Evolutionary conservation across 2,329 filamentous ascomycete species (phyloP).

Genomic region (Xylaria digitata): DNA sequence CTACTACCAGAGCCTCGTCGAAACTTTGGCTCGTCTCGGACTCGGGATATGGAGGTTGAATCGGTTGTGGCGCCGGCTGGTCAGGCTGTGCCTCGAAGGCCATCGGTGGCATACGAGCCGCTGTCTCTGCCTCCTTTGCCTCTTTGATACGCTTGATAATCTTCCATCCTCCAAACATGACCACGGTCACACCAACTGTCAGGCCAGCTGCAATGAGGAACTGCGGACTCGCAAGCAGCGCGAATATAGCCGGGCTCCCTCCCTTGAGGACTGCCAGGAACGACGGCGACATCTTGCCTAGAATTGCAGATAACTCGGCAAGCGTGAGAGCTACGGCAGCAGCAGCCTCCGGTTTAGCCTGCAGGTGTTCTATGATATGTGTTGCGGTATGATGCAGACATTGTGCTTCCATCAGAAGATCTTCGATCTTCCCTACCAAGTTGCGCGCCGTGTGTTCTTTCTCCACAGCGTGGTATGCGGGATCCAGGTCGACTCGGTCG

Average conservation of each 20-base stretch:
- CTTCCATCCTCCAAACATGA: conserved; percentile 96
- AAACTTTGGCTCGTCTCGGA: conserved; percentile 51
- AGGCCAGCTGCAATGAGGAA: conserved; percentile 94
- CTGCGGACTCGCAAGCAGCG: conserved; percentile 86
- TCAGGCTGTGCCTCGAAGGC: conserved; percentile 47
- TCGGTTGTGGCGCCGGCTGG: conserved; percentile 6
- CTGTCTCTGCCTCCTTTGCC: conserved; percentile 45
- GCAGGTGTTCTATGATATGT: conserved; percentile 82
- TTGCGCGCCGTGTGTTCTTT: conserved; percentile 61
- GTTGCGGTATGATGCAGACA: conserved; percentile 87
- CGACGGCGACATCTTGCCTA: conserved; percentile 84
- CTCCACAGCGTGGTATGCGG: conserved; percentile 66
- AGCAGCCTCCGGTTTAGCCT: conserved; percentile 84
- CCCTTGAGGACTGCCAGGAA: conserved; percentile 81
- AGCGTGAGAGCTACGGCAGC: conserved; percentile 93
- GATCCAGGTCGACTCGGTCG: conserved; percentile 52
- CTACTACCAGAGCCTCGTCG: conserved; percentile 68
- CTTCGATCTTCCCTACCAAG: conserved; percentile 80
- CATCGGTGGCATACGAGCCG: conserved; percentile 45
- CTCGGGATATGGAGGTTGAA: conserved; percentile 40
- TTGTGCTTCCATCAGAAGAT: conserved; percentile 84
- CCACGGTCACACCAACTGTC: conserved; percentile 90
- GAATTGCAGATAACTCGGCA: conserved; percentile 86
- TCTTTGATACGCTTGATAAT: conserved; percentile 87
- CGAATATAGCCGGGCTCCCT: conserved; percentile 86